Conservation (phyloP, 2,329 filamentous ascomycete genomes). For the Fusarium mexicanum region DNA sequence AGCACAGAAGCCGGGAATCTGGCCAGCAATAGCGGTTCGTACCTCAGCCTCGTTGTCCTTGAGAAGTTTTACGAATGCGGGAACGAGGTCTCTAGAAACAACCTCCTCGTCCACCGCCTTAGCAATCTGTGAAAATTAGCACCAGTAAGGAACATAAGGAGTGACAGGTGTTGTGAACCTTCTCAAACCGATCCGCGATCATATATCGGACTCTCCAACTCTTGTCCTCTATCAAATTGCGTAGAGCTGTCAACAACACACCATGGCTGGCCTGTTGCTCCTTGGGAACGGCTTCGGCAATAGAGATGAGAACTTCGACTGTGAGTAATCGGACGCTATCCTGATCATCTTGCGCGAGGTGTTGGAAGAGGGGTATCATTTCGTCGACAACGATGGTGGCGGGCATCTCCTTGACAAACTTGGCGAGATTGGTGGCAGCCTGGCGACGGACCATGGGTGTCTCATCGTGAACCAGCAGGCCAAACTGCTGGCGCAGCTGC, state of each 20-base stretch:
- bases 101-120: constrained; percentile 99
- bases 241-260: constrained; percentile 87
- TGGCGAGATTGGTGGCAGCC: constrained; percentile 93
- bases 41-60: constrained; percentile 99
- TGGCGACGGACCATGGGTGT: constrained; percentile 99
- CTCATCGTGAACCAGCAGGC: constrained; percentile 94
- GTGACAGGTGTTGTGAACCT: constrained; percentile 59
- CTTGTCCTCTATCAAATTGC: constrained; percentile 97
- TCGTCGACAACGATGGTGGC: constrained; percentile 92
- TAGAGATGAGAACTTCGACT: constrained; percentile 94
- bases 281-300: constrained; percentile 96
- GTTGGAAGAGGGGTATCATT: constrained; percentile 99
- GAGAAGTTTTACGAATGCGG: constrained; percentile 95
- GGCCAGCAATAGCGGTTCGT: constrained; percentile 93
- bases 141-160: background rate
- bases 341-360: constrained; percentile 95
- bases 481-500: constrained; percentile 90
- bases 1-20: constrained; percentile 96
- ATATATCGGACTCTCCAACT: constrained; percentile 99
- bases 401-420: constrained; percentile 97
- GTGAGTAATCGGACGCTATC: constrained; percentile 96
- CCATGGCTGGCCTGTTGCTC: constrained; percentile 98
- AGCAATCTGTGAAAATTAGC: constrained; percentile 73
- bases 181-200: constrained; percentile 98
- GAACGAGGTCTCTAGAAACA: constrained; percentile 90